These are phyloP conservation scores for Wallacemonas rigidus DNA, from an alignment of 208 protist species.

Conservation along the genomic window DNA sequence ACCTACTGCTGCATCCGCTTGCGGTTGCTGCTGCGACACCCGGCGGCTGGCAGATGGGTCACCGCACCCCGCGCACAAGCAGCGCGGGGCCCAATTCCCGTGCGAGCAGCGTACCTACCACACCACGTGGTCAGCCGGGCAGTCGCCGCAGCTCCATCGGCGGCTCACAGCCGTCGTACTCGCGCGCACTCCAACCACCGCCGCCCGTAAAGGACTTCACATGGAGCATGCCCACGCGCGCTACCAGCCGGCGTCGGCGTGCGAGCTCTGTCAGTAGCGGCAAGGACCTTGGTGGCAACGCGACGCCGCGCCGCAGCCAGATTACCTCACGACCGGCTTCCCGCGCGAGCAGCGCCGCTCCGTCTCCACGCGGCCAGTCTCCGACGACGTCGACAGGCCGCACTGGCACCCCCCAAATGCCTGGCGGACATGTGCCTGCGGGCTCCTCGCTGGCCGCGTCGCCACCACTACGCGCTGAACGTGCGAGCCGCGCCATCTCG, in stretches of 20 bases:
- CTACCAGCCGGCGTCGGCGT: constrained; percentile 4
- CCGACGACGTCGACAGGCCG: background rate
- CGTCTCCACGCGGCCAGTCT: background rate
- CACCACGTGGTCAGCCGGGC: background rate
- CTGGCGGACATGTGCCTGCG: too few relatives aligned
- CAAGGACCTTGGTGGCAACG: background rate
- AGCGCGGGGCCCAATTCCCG: constrained; percentile 1
- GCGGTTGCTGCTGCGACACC: background rate
- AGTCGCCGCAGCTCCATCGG: background rate
- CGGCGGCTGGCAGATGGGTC: background rate
- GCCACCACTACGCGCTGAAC: too few relatives aligned
- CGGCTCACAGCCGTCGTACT: background rate
- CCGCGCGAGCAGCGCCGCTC: background rate
- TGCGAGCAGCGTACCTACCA: background rate
- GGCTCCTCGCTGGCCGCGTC: too few relatives aligned
- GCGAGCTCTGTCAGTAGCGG: background rate
- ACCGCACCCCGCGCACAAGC: background rate
- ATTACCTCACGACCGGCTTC: background rate
- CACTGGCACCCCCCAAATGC: too few relatives aligned
- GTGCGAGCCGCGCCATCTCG: background rate
- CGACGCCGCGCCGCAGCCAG: background rate
- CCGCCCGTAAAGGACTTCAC: constrained; percentile 16
- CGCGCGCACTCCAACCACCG: constrained; percentile 6
- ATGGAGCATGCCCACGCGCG: constrained; percentile 11
- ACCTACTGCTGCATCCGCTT: constrained; percentile 12